Base-by-base conservation (phyloP, 2,329 filamentous ascomycete species). In the Knoxdaviesia proteae region DNA sequence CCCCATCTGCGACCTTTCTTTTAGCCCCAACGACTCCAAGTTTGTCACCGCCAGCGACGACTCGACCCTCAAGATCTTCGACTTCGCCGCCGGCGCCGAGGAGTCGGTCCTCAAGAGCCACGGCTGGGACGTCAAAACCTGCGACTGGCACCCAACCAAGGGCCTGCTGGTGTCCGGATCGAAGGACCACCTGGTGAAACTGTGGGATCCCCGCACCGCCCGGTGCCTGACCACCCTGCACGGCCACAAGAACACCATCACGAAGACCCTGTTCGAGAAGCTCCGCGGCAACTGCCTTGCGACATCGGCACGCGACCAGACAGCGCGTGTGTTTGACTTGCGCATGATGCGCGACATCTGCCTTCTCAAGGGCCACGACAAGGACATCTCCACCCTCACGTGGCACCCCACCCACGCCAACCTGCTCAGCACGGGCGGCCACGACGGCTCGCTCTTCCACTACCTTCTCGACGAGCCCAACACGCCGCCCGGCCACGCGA, bases 271-370 rank as follows among this genome's bases (percentile, higher is more conserved):
- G 39, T 98, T 98, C 55, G 90, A 94, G 56, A 80, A 79, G 42
- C 77, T 83, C 7, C 80, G 83, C 53, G 87, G 84, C 32, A 71
- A 80, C 49, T 80, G 93, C 47, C 71, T 98, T 40, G 90, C 88
- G 34, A 94, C 90, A 1, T 92, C 86, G 33, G 90, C 87, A 38
- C 74, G 90, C 56, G 90, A 98, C 54, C 84, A 93, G 57, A 93
- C 84, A 1, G 86, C 87, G 6, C 77, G 90, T 46, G 76, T 98
- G 39, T 96, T 96, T 53, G 90, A 98, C 57, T 68, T 98, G 44
- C 77, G 90, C 40, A 94, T 94, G 81, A 96, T 98, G 90, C 81
- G 90, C 48, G 90, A 98, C 57, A 87, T 96, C 44, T 84, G 86
- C 51, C 73, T 96, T 39, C 71, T 98, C 29, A 82, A 88, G 51